phyloP scores from a whole-genome alignment of 371 early-diverging fungal genomes.

The Mucor lusitanicus region DNA sequence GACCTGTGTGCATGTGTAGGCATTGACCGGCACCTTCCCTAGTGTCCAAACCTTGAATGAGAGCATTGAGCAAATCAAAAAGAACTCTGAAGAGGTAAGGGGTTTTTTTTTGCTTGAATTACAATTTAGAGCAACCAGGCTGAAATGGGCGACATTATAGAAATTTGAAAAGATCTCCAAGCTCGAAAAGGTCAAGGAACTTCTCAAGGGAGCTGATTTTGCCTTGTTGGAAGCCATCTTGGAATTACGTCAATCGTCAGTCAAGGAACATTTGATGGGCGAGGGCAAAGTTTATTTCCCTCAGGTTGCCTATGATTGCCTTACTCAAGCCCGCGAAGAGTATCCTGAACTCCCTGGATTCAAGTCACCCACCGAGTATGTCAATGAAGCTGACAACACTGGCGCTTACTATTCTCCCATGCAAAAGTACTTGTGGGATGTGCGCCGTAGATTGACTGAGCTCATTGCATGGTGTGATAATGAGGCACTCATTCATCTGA shows the following conservation, averaged over 20 bases:
- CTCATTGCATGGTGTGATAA: slow-evolving; percentile 26
- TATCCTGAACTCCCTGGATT: slow-evolving; percentile 45
- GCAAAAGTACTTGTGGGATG: slow-evolving; percentile 53
- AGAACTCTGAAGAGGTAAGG: slow-evolving; percentile 15
- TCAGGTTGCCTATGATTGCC: slow-evolving; percentile 37
- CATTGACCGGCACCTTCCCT: slow-evolving; percentile 7
- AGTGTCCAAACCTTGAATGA: slow-evolving; percentile 2
- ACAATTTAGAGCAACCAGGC: not conserved
- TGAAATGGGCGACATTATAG: not conserved
- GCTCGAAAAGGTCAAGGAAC: slow-evolving; percentile 32
- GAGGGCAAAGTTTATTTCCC: slow-evolving; percentile 49
- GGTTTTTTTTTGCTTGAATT: too few relatives aligned
- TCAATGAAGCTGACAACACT: slow-evolving; percentile 38
- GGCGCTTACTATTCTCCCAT: slow-evolving; percentile 53
- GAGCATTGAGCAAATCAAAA: slow-evolving; percentile 6
- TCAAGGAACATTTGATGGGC: slow-evolving; percentile 22
- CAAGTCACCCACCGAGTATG: slow-evolving; percentile 36
- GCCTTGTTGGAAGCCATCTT: slow-evolving; percentile 47
- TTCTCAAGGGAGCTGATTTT: slow-evolving; percentile 32
- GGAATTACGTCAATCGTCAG: slow-evolving; percentile 30
- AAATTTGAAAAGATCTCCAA: slow-evolving; percentile 19
- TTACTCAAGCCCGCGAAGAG: slow-evolving; percentile 40
- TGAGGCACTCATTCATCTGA: slow-evolving; percentile 10
- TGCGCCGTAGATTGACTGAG: slow-evolving; percentile 24
- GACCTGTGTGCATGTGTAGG: not conserved